Base-by-base conservation (phyloP, 305 asterid genomes). In the Plantago rigida region DNA sequence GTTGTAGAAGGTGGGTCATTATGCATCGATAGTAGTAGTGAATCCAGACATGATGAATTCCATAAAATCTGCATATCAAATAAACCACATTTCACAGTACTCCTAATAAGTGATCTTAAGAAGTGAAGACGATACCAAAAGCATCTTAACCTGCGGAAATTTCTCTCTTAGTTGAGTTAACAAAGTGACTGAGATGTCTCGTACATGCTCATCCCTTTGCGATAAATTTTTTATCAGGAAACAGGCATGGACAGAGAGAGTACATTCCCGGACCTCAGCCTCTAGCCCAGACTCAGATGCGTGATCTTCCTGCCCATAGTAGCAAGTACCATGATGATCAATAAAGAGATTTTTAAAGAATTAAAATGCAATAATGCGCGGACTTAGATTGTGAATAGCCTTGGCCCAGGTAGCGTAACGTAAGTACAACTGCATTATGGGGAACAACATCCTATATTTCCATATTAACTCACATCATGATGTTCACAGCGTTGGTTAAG, bases 21-120 rank as follows among this genome's bases (percentile, higher is more conserved):
- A 66, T 87, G 88, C 87, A 90, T 85, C 12, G 96, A 90, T 58
- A 87, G 85, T 65, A 84, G 81, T 70, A 89, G 83, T 15, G 91
- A 83, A 82, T 94, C 99, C 83, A 94, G 69, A 73, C 97, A 94
- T 65, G 87, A 87, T 50, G 99, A 79, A 75, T 78, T 86, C 99
- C 99, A 94, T 74, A 87, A 76, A 61, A 89, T 87, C 99, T 89
- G 89, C 81, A 70, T 47, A 59, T 54, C 59, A 72, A 36, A 46
- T 34, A 56, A 65, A 70, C 63, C 68, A 65, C 47, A 55, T 11
- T 67, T 56, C 68, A 19, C 19, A 56, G 65, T 36, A 60, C 52
- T 60, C 69, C 63, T 69, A 68, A 73, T 63, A 78, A 26, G 60
- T 41, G 29, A 59, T 69, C 65, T 73, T 64, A 66, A 69, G 57